Percentiles rank a stretch among this genome's conserved stretches.
Conservation (phyloP, 1,139 yeast species). For the Entelexis sorbosivorans region DNA sequence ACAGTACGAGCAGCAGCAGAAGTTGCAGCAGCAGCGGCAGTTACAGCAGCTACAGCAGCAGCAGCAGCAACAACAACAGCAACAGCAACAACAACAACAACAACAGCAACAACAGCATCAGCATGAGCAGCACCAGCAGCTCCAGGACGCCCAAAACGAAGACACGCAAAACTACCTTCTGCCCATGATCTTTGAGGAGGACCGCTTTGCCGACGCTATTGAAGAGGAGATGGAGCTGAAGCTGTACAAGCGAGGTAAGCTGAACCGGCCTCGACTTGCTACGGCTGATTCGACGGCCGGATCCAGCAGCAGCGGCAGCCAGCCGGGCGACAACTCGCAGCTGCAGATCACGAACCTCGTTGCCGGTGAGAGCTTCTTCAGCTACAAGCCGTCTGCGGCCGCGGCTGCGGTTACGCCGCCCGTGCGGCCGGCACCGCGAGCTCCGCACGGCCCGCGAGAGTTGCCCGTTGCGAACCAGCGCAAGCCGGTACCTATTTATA, state of each 20-base stretch:
- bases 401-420: slow-evolving; percentile 22
- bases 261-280: background rate
- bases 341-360: slow-evolving; percentile 26
- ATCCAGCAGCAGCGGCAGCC: background rate
- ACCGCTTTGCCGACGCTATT: slow-evolving; percentile 32
- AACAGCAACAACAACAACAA: background rate
- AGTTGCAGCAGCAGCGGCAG: background rate
- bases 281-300: slow-evolving; percentile 1
- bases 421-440: slow-evolving; percentile 21
- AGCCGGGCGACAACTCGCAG: slow-evolving; percentile 19
- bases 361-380: slow-evolving; percentile 26
- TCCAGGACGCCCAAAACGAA: background rate
- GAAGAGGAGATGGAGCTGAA: slow-evolving; percentile 30
- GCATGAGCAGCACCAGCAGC: too few relatives aligned
- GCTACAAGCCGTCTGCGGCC: slow-evolving; percentile 22
- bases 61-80: background rate
- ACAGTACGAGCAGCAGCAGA: background rate
- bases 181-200: slow-evolving; percentile 35
- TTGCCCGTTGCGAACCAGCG: slow-evolving; percentile 10
- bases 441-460: slow-evolving; percentile 17
- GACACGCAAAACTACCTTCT: slow-evolving; percentile 21
- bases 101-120: background rate
- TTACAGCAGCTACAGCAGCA: background rate
- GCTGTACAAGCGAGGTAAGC: slow-evolving; percentile 13
- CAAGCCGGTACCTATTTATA: slow-evolving; percentile 17